Base-by-base conservation (phyloP, 257 asterid species). In the Apocynum venetum region DNA sequence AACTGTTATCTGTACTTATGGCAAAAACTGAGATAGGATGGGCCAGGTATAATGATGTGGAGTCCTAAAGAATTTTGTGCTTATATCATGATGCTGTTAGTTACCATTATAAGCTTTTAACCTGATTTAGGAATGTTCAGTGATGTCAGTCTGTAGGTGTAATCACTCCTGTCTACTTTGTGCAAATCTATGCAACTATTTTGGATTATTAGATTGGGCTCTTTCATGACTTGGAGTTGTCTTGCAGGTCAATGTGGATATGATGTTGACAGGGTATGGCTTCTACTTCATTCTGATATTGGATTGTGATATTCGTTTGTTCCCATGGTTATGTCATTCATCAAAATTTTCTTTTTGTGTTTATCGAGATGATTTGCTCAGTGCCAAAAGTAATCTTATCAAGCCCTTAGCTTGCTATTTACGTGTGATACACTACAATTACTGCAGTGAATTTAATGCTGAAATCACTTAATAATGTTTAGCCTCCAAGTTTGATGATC, bases 211-310 rank as follows among this genome's bases (percentile, higher is more conserved):
- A 20, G 46, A 76, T 51, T 73, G 35, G 80, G 76, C 48, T 65
- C 36, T 75, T 78, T 73, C 13, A 69, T 86, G 82, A 82, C 75
- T 72, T 73, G 64, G 71, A 78, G n/a, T 77, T 63, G 44, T 78
- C 81, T 85, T 81, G 85, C 97, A 93, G 98, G 96, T 87, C 94
- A 93, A 84, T 92, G 98, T 75, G 94, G 91, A 74, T 84, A 89
- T 81, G 87, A 88, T 85, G 88, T 91, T 55, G 89, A 95, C 81
- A 93, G 88, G 94, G 98, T 90, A 85, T 86, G 79, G 59, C 60
- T 41, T 51, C 65, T 64, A 61, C 57, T 74, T 76, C 70, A 67
- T 36, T 47, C 76, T 55, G 66, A 60, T 15, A 31, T 51, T 52
- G 4, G 6, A 11, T 55, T 6, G 6, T 57, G 25, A 56, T 14